Percentiles rank a stretch among this genome's conserved stretches.
phyloP scores from a whole-genome alignment of 2,329 filamentous ascomycete genomes.

The Coniochaeta sp. region DNA sequence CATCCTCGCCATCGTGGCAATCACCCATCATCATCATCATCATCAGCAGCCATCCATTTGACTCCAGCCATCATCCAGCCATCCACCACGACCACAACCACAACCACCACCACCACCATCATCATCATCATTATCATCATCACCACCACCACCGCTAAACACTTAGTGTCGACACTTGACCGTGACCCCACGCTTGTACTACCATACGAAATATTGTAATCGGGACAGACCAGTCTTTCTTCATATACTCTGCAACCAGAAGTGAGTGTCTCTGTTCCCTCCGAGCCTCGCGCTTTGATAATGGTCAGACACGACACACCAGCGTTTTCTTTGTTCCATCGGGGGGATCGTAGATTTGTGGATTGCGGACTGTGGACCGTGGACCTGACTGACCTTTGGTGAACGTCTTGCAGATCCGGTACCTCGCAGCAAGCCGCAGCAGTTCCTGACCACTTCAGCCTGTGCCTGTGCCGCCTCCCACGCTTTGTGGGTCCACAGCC shows the following conservation, averaged over 20 bases:
- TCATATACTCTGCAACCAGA: no score
- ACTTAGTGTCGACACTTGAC: not conserved
- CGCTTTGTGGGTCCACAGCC: slow-evolving; percentile 4
- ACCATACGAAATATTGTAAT: not conserved
- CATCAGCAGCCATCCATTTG: not conserved
- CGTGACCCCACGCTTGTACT: not conserved
- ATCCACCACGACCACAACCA: not conserved
- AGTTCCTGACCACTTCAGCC: slow-evolving; percentile 12
- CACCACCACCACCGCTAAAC: not conserved
- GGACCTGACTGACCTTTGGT: not conserved
- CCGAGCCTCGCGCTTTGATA: not conserved
- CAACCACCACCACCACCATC: no score
- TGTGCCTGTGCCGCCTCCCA: slow-evolving; percentile 15
- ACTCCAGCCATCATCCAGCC: not conserved
- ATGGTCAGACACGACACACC: not conserved
- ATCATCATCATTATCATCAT: not conserved
- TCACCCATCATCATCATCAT: not conserved
- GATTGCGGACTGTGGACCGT: not conserved
- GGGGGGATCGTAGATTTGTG: not conserved
- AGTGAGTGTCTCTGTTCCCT: not conserved
- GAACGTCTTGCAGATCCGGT: not conserved
- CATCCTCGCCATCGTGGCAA: not conserved
- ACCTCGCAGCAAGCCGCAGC: slow-evolving; percentile 1
- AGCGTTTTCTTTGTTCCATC: not conserved
- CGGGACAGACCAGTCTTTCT: not conserved